Evolutionary conservation across 768 basidiomycete species (phyloP).

Genomic region (Hemileccinum impolitum): DNA sequence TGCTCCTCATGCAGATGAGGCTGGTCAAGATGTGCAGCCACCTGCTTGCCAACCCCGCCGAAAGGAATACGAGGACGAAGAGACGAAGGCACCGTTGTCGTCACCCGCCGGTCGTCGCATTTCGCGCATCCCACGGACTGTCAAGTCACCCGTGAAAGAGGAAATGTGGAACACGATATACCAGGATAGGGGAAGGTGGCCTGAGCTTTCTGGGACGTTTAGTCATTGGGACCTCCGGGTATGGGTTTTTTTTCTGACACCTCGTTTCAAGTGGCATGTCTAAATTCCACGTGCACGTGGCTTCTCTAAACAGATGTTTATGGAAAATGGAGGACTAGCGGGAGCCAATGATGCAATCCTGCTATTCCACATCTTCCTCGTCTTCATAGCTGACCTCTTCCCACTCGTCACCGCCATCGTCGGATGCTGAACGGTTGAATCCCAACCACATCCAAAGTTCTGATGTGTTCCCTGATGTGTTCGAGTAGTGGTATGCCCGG

Average conservation of each 20-base stretch:
- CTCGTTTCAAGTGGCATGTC: background rate
- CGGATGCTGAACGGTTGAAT: no score
- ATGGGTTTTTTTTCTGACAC: background rate
- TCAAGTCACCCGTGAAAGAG: conserved; percentile 1
- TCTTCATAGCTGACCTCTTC: conserved; percentile 57
- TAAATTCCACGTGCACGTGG: no score
- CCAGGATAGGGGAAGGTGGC: conserved; percentile 9
- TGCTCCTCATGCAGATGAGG: background rate
- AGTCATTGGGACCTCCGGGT: conserved; percentile 25
- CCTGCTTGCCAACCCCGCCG: background rate
- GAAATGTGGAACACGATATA: background rate
- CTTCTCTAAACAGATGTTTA: no score
- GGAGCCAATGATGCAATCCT: no score
- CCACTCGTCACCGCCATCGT: conserved; percentile 47
- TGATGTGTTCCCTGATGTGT: no score
- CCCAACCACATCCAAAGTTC: no score
- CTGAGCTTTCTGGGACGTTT: conserved; percentile 7
- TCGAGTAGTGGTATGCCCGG: no score
- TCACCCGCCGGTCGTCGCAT: background rate
- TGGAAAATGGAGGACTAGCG: no score
- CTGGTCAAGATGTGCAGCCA: background rate
- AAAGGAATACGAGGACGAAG: background rate
- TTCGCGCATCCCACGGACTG: background rate
- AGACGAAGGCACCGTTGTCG: conserved; percentile 1
- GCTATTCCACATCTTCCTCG: conserved; percentile 59